phyloP scores from a whole-genome alignment of 108 stramenopile species.

The Skeletonema costatum region DNA sequence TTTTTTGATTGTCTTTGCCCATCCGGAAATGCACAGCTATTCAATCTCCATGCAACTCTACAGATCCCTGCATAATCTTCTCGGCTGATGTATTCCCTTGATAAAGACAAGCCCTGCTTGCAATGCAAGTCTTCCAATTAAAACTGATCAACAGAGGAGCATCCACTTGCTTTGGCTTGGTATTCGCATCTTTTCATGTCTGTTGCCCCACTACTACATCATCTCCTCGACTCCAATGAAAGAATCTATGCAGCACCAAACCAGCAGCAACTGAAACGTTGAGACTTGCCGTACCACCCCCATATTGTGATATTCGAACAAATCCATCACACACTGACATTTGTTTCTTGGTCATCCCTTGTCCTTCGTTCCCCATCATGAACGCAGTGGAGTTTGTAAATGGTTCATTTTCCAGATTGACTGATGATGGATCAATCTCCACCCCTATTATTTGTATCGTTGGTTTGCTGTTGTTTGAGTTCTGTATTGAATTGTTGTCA shows the following conservation, averaged over 20 bases:
- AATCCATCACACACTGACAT: slow-evolving; percentile 73
- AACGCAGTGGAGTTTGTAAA: slow-evolving; percentile 56
- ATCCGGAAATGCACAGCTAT: too few relatives aligned
- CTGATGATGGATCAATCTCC: slow-evolving; percentile 67
- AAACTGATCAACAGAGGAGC: too few relatives aligned
- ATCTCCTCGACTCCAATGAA: slow-evolving; percentile 8
- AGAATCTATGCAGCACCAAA: slow-evolving; percentile 60
- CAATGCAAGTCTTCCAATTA: too few relatives aligned
- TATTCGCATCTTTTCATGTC: neutral
- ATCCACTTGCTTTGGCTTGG: too few relatives aligned
- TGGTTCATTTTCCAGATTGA: slow-evolving; percentile 30
- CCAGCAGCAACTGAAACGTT: slow-evolving; percentile 86
- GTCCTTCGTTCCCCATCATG: slow-evolving; percentile 89
- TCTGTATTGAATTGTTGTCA: neutral
- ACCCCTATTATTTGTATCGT: slow-evolving; percentile 72
- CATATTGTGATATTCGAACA: slow-evolving; percentile 79
- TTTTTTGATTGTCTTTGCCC: too few relatives aligned
- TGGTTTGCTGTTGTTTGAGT: slow-evolving; percentile 1
- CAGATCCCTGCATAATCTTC: too few relatives aligned
- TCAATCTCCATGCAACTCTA: too few relatives aligned
- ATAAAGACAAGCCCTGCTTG: too few relatives aligned
- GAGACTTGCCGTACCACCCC: slow-evolving; percentile 86
- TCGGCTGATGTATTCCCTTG: too few relatives aligned
- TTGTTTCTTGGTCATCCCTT: slow-evolving; percentile 74
- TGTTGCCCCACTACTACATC: neutral